Conservation (phyloP, 2,329 filamentous ascomycete species). For the Myriosclerotinia duriaeana region DNA sequence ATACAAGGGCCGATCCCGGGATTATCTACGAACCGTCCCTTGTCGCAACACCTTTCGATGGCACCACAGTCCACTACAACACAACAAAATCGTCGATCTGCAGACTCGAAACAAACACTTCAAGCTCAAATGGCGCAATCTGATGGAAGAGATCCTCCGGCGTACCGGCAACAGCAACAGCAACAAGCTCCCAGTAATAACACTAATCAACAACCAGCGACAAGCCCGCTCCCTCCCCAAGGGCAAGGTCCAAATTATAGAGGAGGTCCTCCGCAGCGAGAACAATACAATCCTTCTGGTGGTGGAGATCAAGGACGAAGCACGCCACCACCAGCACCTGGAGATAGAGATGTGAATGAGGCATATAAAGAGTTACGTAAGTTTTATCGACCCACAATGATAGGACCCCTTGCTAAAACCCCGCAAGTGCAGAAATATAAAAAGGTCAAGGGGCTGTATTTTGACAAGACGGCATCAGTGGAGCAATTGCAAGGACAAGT, state of each 20-base stretch:
- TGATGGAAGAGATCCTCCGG: constrained; percentile 38
- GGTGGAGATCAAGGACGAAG: constrained; percentile 46
- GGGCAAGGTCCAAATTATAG: constrained; percentile 37
- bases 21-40: constrained; percentile 27
- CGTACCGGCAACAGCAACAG: constrained; percentile 35
- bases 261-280: constrained; percentile 40
- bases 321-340: constrained; percentile 46
- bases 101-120: constrained; percentile 36
- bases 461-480: constrained; percentile 85
- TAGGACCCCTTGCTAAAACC: constrained; percentile 24
- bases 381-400: constrained; percentile 27
- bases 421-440: constrained; percentile 88
- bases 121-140: constrained; percentile 31
- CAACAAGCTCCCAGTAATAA: constrained; percentile 31
- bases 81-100: constrained; percentile 37
- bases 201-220: constrained; percentile 34
- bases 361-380: constrained; percentile 47
- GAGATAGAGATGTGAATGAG: constrained; percentile 39
- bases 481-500: constrained; percentile 90
- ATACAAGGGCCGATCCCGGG: constrained; percentile 28
- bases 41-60: constrained; percentile 37
- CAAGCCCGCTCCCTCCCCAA: constrained; percentile 31
- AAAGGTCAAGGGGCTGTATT: constrained; percentile 96
- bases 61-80: constrained; percentile 32
- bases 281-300: constrained; percentile 33